Base-by-base conservation (phyloP, 2,329 filamentous ascomycete species). In the Epichloe coenophiala region DNA sequence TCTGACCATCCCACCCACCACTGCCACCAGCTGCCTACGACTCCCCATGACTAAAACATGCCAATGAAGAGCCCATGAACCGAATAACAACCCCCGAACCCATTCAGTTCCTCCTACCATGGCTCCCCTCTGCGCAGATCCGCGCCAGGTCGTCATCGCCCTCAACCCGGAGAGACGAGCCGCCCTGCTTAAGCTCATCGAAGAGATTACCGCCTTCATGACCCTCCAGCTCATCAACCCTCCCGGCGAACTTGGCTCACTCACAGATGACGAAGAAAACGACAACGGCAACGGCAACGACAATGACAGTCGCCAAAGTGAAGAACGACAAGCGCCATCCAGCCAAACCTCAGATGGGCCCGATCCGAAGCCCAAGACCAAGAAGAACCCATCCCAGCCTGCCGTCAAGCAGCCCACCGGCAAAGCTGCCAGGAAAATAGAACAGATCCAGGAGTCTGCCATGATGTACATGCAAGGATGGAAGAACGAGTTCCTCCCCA, bases 381-480 rank as follows among this genome's bases (percentile, higher is more conserved):
- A 54, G 33, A 49, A 42, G 36, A 55, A 51, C 35, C 50, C 51
- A 9, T 35, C 49, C 21, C 35, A 49, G 43, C 49, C 41, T 2
- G 17, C 35, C 1, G n/a, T 40, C 39, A 31, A 49, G 38, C 48
- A 50, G 44, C 39, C 45, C 12, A 31, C 46, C 15, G 57, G 50
- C 9, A 58, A 58, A 39, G 51, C 57, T 19, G 59, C 61, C 15
- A 55, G 57, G 8, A 54, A 65, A 47, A 61, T 64, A 1, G 50
- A 61, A 12, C 55, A 59, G 5, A 62, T 77, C 13, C 68, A 74
- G 21, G 63, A 60, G 27, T 78, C 78, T 5, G 80, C 85, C 1
- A 64, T 93, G 12, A 69, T 74, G 42, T 78, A 86, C 59, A 87
- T 90, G 59, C 81, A 88, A 55, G 77, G 81, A n/a, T 95, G 89